Evolutionary conservation across 192 early-diverging fungal genomes (phyloP).

Genomic region (Coemansia sp.): DNA sequence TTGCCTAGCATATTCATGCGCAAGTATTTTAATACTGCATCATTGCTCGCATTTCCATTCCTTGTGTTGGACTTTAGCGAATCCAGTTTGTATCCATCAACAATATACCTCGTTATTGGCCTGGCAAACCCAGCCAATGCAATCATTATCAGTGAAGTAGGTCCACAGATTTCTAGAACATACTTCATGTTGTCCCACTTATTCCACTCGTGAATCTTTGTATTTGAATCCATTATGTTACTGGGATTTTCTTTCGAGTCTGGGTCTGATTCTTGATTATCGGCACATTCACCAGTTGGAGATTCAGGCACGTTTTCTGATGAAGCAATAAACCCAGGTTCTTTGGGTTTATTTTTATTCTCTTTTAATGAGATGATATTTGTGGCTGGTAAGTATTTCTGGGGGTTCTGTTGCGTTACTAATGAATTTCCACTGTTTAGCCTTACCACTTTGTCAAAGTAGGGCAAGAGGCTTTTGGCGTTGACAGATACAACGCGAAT

Average conservation of each 20-base stretch:
- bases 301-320: background rate
- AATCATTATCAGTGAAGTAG: conserved; percentile 8
- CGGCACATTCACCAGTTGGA: background rate
- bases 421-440: conserved; percentile 8
- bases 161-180: conserved; percentile 18
- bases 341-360: background rate
- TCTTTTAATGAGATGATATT: background rate
- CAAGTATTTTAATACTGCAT: conserved; percentile 19
- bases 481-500: conserved; percentile 51
- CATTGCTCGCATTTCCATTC: background rate
- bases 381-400: conserved; percentile 28
- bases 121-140: conserved; percentile 15
- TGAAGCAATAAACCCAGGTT: background rate
- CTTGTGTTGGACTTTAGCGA: conserved; percentile 4
- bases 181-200: conserved; percentile 26
- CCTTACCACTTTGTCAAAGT: conserved; percentile 18
- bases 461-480: conserved; percentile 15
- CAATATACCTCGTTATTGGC: conserved; percentile 16
- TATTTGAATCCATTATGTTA: conserved; percentile 41
- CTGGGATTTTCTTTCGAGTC: conserved; percentile 61
- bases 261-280: conserved; percentile 46
- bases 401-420: conserved; percentile 50
- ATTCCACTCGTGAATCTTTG: conserved; percentile 20
- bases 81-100: too few species aligned
- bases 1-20: conserved; percentile 19